Base-by-base conservation (phyloP, 163 green algal genomes). In the Coccomyxa subellipsoidea region DNA sequence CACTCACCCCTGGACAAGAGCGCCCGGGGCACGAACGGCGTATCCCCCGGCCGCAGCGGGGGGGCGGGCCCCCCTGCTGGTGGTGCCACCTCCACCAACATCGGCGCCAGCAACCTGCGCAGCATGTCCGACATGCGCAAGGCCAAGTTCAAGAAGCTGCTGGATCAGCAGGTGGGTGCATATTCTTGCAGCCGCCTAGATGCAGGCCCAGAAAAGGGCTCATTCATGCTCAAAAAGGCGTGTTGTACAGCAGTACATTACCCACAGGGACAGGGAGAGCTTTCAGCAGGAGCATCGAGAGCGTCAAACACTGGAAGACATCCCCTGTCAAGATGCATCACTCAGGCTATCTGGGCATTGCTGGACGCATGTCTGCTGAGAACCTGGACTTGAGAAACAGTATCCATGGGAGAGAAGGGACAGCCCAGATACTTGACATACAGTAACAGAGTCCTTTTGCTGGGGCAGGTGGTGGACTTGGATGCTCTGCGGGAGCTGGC, bases 401-500 rank as follows among this genome's bases (percentile, higher is more conserved):
- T n/a, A n/a, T n/a, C n/a, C n/a, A n/a, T n/a, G n/a, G n/a, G n/a
- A n/a, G n/a, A n/a, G n/a, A n/a, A n/a, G n/a, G n/a, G n/a, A n/a
- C n/a, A n/a, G n/a, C n/a, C n/a, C n/a, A n/a, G n/a, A n/a, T n/a
- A n/a, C n/a, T n/a, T n/a, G n/a, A n/a, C n/a, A n/a, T n/a, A n/a
- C 47, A 59, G 1, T 6, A 27, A 18, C 47, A 27, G 47, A 59
- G 47, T 12, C 21, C 47, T 59, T 5, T 12, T 12, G 5, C 15
- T 2, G 21, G 47, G 47, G 69, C 79, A 83, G 79, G 69, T 83
- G 90, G 90, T 97, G 4, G 93, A 98, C 79, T 54, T 97, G 35
- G 94, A 98, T 38, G 86, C 89, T 34, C 87, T 98, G 78, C 83
- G 92, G 4, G 93, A 94, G 86, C 81, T 93, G 40, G 80, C 88